Base-by-base conservation (phyloP, 2,329 filamentous ascomycete genomes). In the Proliferodiscus dingleyae region DNA sequence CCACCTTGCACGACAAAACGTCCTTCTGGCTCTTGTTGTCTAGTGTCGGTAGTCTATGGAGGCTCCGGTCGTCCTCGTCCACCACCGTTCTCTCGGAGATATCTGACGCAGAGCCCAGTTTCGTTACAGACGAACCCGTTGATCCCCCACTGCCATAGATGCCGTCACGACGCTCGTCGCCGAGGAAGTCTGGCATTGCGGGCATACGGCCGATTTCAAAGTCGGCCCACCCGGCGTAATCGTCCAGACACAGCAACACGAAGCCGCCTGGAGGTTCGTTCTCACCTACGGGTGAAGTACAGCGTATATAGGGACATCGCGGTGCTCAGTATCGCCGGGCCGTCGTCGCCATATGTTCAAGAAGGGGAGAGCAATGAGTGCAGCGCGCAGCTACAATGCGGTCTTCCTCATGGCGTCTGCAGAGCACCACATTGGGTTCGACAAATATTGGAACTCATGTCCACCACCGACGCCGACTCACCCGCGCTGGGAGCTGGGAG, bases 401-500 rank as follows among this genome's bases (percentile, higher is more conserved):
- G 19, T 39, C 28, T 32, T n/a, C 18, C 28, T 41, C 18, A 38
- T 49, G 45, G 48, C 43, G 40, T 43, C 46, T 52, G 37, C 40
- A 32, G 16, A 32, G 29, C 13, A 32, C 16, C 29, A 42, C 16
- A 47, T 39, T 32, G 43, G 44, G 41, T 44, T 41, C 45, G 41
- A 41, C 48, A 43, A 44, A n/a, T 46, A 42, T 41, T 43, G 28
- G 16, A n/a, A 16, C 34, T 41, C 28, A 34, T 18, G 23, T 47
- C 39, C 40, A 43, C 40, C 38, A 37, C 21, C 24, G 30, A 23
- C 15, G n/a, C n/a, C n/a, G n/a, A n/a, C n/a, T n/a, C n/a, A n/a
- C n/a, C 36, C 41, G 40, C 33, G 45, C 37, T 36, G 37, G 33
- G 46, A 46, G 43, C 49, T n/a, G n/a, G n/a, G 46, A 49, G 46